Conservation (phyloP, 2,329 filamentous ascomycete species). For the Alternaria sp. region DNA sequence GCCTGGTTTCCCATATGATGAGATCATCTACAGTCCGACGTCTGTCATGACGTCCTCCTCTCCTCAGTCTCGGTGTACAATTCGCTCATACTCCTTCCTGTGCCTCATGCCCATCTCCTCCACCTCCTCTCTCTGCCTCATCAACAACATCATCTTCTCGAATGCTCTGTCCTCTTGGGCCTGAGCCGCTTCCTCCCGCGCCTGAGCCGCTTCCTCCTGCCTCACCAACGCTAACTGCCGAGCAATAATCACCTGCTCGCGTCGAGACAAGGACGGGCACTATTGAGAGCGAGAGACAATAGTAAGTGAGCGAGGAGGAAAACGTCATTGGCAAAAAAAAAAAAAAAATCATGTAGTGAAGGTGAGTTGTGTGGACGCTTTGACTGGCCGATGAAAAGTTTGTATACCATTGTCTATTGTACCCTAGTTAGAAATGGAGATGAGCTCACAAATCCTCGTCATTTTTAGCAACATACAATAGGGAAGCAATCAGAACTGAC, state of each 20-base stretch:
- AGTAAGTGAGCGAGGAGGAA: neutral
- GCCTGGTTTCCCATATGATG: too few species aligned
- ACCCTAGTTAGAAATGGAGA: too few species aligned
- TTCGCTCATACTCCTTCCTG: neutral
- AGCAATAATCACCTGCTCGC: neutral
- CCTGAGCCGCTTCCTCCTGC: too few species aligned
- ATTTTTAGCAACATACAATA: neutral
- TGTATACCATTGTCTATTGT: too few species aligned
- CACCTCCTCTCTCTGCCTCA: constrained; percentile 8
- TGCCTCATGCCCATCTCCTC: constrained; percentile 8
- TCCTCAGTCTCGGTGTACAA: neutral
- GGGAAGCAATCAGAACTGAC: accelerated
- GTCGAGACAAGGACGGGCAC: neutral
- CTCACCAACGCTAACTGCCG: neutral
- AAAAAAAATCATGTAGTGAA: neutral
- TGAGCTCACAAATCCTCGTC: neutral
- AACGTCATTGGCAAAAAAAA: too few species aligned
- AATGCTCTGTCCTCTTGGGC: neutral
- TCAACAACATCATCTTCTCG: neutral
- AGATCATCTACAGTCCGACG: neutral
- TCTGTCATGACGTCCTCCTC: neutral
- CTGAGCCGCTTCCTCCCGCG: neutral
- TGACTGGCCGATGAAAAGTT: neutral
- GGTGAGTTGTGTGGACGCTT: neutral
- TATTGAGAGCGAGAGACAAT: neutral